phyloP scores from a whole-genome alignment of 768 basidiomycete genomes.

The Lactarius hatsudake region DNA sequence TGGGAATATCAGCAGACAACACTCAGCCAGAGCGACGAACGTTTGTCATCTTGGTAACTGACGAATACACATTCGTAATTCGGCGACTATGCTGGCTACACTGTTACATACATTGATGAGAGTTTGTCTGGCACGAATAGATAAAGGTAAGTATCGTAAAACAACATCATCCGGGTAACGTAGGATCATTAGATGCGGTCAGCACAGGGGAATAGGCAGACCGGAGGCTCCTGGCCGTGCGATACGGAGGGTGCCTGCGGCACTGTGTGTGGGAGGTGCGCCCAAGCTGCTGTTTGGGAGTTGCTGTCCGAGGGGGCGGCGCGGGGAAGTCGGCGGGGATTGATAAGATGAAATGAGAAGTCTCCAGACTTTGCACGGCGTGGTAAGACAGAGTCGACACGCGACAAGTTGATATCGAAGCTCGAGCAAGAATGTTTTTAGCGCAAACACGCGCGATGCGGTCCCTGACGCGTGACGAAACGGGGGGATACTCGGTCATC shows the following conservation, averaged over 20 bases:
- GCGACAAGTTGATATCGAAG: conserved; percentile 20
- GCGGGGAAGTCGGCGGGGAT: conserved; percentile 6
- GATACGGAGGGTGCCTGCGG: conserved; percentile 5
- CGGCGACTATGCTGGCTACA: conserved; percentile 21
- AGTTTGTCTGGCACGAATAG: conserved; percentile 5
- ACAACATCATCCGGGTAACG: conserved; percentile 3
- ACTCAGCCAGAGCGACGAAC: not conserved
- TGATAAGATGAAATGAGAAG: conserved; percentile 19
- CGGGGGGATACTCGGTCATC: conserved; percentile 8
- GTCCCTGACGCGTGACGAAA: conserved; percentile 20
- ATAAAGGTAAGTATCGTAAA: conserved; percentile 24
- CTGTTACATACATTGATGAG: conserved; percentile 10
- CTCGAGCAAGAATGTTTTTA: conserved; percentile 17
- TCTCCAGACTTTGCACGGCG: conserved; percentile 5
- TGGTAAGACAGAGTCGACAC: conserved; percentile 15
- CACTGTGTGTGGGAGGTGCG: conserved; percentile 17
- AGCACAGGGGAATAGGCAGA: not conserved
- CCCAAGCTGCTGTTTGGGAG: conserved; percentile 12
- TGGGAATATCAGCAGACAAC: conserved; percentile 22
- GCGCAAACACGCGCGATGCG: conserved; percentile 12
- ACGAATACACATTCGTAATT: conserved; percentile 19
- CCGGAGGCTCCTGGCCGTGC: conserved; percentile 7
- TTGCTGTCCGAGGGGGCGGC: conserved; percentile 7
- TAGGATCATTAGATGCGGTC: conserved; percentile 13
- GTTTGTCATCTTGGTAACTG: conserved; percentile 19